Evolutionary conservation across 306 rosid genomes (phyloP).

Genomic region (Cicer pinnatifidum): DNA sequence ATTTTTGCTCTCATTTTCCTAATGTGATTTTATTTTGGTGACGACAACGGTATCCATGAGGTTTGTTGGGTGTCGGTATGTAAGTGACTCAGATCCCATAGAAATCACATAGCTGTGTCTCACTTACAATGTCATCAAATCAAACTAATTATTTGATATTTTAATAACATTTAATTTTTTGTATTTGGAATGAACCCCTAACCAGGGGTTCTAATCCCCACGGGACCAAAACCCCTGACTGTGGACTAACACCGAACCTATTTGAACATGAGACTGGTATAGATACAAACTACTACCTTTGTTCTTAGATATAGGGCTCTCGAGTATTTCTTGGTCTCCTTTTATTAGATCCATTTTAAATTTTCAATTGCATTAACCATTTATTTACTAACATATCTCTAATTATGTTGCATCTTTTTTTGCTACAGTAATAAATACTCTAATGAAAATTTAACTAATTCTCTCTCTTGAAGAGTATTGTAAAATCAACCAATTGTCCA

Average conservation of each 20-base stretch:
- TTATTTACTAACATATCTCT: too few relatives aligned
- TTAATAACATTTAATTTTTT: not conserved
- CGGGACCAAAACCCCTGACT: not conserved
- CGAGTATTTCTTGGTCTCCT: too few relatives aligned
- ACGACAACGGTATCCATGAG: not conserved
- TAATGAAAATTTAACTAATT: too few relatives aligned
- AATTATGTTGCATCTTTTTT: too few relatives aligned
- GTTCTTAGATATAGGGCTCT: too few relatives aligned
- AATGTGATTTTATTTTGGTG: constrained; percentile 50
- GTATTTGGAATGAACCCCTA: not conserved
- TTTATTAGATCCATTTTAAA: too few relatives aligned
- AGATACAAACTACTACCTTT: not conserved
- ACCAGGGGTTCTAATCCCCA: not conserved
- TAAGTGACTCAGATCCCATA: not conserved
- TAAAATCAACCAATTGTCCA: too few relatives aligned
- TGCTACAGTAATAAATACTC: too few relatives aligned
- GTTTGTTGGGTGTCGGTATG: not conserved
- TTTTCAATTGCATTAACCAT: too few relatives aligned
- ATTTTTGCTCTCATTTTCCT: constrained; percentile 30
- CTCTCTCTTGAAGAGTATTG: too few relatives aligned
- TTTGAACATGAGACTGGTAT: not conserved
- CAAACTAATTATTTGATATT: constrained; percentile 7
- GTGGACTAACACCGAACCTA: not conserved
- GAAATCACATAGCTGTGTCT: not conserved
- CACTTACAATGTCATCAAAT: not conserved